Conservation (phyloP, 108 stramenopile genomes). For the Cyclostephanos tholiformis region DNA sequence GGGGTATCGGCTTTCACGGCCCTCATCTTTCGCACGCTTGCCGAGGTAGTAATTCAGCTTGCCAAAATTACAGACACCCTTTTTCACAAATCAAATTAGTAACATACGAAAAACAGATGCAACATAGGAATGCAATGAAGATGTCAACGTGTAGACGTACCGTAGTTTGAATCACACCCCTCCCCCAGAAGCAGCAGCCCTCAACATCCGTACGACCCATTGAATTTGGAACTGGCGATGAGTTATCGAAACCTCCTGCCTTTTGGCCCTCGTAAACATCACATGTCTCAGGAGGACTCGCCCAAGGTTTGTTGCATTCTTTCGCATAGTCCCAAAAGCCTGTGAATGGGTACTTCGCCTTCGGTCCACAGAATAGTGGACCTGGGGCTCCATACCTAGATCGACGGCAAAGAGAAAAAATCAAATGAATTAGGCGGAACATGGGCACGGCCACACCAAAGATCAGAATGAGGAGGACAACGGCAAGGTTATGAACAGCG, state of each 20-base stretch:
- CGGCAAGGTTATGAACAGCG: too few species aligned
- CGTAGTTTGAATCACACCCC: conserved; percentile 43
- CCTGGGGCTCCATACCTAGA: conserved; percentile 39
- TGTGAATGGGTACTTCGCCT: conserved; percentile 32
- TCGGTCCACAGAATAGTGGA: conserved; percentile 49
- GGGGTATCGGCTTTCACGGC: conserved; percentile 20
- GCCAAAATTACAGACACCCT: conserved; percentile 28
- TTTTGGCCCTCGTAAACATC: conserved; percentile 33
- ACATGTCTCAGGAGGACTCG: conserved; percentile 20
- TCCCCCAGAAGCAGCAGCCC: conserved; percentile 49
- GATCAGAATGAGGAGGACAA: too few species aligned
- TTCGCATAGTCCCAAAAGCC: conserved; percentile 50
- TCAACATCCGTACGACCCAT: conserved; percentile 41
- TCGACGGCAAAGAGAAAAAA: too few species aligned
- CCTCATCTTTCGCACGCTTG: conserved; percentile 20
- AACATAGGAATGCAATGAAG: background rate
- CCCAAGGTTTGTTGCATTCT: conserved; percentile 41
- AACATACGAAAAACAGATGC: background rate
- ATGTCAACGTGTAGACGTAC: background rate
- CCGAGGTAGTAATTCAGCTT: conserved; percentile 42
- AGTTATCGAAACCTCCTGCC: conserved; percentile 29
- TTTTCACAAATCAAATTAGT: background rate
- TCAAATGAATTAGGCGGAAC: too few species aligned
- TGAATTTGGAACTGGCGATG: conserved; percentile 21
- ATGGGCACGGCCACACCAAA: too few species aligned